Base-by-base conservation (phyloP, 371 early-diverging fungal genomes). In the Lichtheimia corymbifera region DNA sequence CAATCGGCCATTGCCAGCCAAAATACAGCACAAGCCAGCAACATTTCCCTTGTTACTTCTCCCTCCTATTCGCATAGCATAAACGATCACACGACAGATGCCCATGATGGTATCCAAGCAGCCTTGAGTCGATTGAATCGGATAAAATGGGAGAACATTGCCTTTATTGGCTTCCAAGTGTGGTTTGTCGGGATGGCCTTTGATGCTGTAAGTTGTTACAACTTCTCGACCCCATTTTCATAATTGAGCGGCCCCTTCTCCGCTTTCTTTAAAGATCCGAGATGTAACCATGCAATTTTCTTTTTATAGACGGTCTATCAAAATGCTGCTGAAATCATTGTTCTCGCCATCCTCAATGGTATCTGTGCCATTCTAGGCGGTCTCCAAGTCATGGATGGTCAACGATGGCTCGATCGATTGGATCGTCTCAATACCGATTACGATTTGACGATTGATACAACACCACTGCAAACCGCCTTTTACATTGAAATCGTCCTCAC, bases 61-160 rank as follows among this genome's bases (percentile, higher is more conserved):
- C 57, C 44, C 17, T 13, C n/a, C 45, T 9, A 22, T 44, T 44
- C 57, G 14, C 6, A 42, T n/a, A 20, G 14, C 12, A 27, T 56
- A 5, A 42, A 44, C 14, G 30, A 44, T 4, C n/a, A n/a, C 15
- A 42, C n/a, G 20, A 22, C 9, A 13, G 35, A 35, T 25, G 49
- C 18, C 13, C 17, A 47, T 14, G 58, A 61, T 12, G 52, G 50
- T 1, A 62, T 71, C 18, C 42, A 41, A 6, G 25, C 35, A 18
- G 78, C 78, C 5, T 42, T 62, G 15, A 66, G 68, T 13, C 53
- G 81, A 49, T 55, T 81, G 12, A 66, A 59, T 11, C 71, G 75
- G 20, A 76, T 77, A 53, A 78, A 73, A 41, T 78, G 77, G 76
- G 82, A 81, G 59, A 81, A 81, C 25, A 65, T 81, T 40, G 76